A percentile compares a stretch with the other conserved stretches of the same genome.
phyloP scores from a whole-genome alignment of 768 basidiomycete species.

The Boletus huronensis region DNA sequence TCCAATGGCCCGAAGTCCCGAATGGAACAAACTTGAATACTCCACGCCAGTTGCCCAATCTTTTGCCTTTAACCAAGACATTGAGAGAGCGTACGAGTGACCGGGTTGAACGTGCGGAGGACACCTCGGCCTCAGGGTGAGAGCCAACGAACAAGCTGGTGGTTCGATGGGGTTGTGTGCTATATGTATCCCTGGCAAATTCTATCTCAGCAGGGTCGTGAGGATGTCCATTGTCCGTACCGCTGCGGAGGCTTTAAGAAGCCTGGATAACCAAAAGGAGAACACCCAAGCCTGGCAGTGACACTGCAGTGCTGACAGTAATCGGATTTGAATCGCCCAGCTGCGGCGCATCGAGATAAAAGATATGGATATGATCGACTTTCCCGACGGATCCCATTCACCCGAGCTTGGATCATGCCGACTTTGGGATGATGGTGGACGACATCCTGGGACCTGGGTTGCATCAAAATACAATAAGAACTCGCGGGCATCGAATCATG shows the following conservation, averaged over 20 bases:
- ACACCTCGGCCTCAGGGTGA: neutral
- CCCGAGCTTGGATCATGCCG: neutral
- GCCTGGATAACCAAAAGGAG: conserved; percentile 11
- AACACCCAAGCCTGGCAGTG: conserved; percentile 7
- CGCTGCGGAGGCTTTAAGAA: conserved; percentile 6
- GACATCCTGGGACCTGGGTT: neutral
- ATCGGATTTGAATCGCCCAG: neutral
- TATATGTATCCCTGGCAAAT: conserved; percentile 28
- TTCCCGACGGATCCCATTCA: neutral
- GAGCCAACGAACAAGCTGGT: neutral
- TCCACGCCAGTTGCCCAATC: conserved; percentile 30
- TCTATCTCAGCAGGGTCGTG: conserved; percentile 19
- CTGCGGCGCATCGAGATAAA: conserved; percentile 11
- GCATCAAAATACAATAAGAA: neutral
- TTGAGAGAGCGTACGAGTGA: neutral
- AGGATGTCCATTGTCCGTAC: neutral
- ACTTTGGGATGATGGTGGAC: neutral
- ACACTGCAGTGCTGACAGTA: conserved; percentile 2
- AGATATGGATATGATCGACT: neutral
- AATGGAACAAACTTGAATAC: conserved; percentile 36
- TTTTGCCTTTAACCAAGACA: conserved; percentile 32
- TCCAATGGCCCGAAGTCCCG: conserved; percentile 34
- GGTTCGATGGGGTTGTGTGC: neutral
- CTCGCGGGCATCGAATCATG: neutral
- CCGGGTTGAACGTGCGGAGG: neutral